Evolutionary conservation across 495 filamentous ascomycete species (phyloP), one percentile per base, ranked within the genome.

Genomic region (Viridothelium virens): DNA sequence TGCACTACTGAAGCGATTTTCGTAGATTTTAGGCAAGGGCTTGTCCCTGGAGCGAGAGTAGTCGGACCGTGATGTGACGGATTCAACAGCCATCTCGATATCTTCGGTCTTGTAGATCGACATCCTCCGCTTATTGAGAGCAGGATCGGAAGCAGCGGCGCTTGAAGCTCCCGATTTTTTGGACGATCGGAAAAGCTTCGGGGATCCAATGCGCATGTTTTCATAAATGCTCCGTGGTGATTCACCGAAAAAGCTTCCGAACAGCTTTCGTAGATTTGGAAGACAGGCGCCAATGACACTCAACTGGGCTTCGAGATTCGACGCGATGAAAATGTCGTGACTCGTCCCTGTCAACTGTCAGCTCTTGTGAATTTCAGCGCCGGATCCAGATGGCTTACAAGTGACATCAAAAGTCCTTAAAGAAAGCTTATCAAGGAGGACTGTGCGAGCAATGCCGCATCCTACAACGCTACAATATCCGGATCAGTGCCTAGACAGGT

Each of bases 271-370:
- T 2, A 73, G 59, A 37, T 56, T 70, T 7, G 72, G 72, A 14
- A 68, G 31, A 16, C 67, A 74, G 36, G 72, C 71, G 66, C 65
- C 68, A 50, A 74, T 69, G 33, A 74, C 61, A 1, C 67, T 50
- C n/a, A 74, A 63, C 18, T 71, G 69, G 53, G 67, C 72, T 62
- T 74, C 72, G 7, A 74, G 56, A 56, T 71, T 65, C 1, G 70
- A 66, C 6, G 53, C 69, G 10, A 70, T 56, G 62, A 72, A 73
- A 46, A 74, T 66, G 48, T 70, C 66, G 65, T 70, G 72, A 34
- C 67, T 66, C 12, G 67, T 70, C 71, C 70, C 70, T 71, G 36
- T 7, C 14, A 9, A 59, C 36, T 14, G 18, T n/a, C 25, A 33
- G 39, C 3, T 63, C 63, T 47, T 65, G 50, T 33, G 16, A 18